phyloP scores from a whole-genome alignment of 2,329 filamentous ascomycete genomes.

The Diaporthe ampelina region DNA sequence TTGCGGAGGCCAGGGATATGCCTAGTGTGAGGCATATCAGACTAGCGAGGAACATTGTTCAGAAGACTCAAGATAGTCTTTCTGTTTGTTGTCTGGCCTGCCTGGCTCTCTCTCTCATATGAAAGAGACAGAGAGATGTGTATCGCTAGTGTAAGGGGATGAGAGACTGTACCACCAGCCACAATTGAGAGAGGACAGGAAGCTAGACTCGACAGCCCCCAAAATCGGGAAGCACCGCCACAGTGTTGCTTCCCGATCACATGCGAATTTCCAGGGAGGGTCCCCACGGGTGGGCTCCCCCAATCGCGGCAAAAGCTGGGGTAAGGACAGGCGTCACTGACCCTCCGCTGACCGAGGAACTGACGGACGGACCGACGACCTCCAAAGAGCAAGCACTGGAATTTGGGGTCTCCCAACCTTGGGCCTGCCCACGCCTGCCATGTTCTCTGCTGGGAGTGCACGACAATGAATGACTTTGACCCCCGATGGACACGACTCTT shows the following conservation, averaged over 20 bases:
- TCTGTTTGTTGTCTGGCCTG: background rate
- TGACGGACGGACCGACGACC: background rate
- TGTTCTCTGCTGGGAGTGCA: conserved; percentile 14
- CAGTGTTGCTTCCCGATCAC: background rate
- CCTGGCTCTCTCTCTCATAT: background rate
- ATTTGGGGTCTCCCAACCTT: conserved; percentile 3
- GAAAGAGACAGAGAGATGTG: background rate
- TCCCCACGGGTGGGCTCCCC: conserved; percentile 16
- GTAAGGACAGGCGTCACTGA: conserved; percentile 22
- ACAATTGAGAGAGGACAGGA: background rate
- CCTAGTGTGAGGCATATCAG: conserved; percentile 42
- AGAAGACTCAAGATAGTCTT: conserved; percentile 7
- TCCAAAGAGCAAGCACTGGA: conserved; percentile 10
- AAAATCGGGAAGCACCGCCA: background rate
- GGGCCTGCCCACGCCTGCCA: background rate
- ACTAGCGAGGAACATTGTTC: background rate
- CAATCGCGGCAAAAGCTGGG: conserved; percentile 33
- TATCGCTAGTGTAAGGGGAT: background rate
- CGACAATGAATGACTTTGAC: conserved; percentile 19
- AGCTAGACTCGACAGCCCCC: background rate
- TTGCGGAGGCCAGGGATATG: conserved; percentile 64
- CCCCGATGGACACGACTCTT: conserved; percentile 2
- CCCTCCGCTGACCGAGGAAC: conserved; percentile 26
- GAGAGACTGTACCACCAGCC: conserved; percentile 13
- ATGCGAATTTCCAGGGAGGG: conserved; percentile 20